Base-by-base conservation (phyloP, 495 filamentous ascomycete genomes). In the Penicillium cosmopolitanum region DNA sequence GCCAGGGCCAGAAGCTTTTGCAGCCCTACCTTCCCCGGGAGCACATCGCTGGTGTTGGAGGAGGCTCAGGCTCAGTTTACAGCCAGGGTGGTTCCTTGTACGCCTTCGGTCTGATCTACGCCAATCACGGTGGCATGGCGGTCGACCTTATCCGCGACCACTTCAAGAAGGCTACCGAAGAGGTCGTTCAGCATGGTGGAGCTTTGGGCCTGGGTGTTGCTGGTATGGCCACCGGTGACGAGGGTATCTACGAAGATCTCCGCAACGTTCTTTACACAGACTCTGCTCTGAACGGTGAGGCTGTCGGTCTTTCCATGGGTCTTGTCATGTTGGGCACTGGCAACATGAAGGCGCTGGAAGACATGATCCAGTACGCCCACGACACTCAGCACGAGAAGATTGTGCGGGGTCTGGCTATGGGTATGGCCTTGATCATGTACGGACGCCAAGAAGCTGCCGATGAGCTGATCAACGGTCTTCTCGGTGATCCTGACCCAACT, bases 381-480 rank as follows among this genome's bases (percentile, higher is more conserved):
- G 96, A 99, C 36, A 99, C 96, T 0, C 91, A 94, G 53, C 96
- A 99, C 73, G 96, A 98, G 77, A 99, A 99, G 84, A 98, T 96
- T 54, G 92, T 98, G 19, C 92, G 96, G 50, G 96, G 96, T 64
- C 82, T 96, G 53, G 93, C 93, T 16, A 82, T 99, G 60, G 96
- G 96, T 58, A 98, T 99, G 91, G 92, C 96, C 36, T 79, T 99
- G 58, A 96, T 98, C 77, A 99, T 97, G 94, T 98, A 94, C 65
- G 92, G 90, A 33, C 89, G 91, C 43, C 93, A 98, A 74, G 96
- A 98, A 70, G 89, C 87, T 53, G 96, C 95, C 6, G 96, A 99
- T 75, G 90, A 92, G 65, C 83, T 97, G 63, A 96, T 97, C 64
- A 93, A 94, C 66, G 91, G 42, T 51, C 87, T 99, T 11, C 80